Evolutionary conservation across 2,329 filamentous ascomycete species (phyloP), one percentile per base, ranked within the genome.

Genomic region (Cercospora brassicicola): DNA sequence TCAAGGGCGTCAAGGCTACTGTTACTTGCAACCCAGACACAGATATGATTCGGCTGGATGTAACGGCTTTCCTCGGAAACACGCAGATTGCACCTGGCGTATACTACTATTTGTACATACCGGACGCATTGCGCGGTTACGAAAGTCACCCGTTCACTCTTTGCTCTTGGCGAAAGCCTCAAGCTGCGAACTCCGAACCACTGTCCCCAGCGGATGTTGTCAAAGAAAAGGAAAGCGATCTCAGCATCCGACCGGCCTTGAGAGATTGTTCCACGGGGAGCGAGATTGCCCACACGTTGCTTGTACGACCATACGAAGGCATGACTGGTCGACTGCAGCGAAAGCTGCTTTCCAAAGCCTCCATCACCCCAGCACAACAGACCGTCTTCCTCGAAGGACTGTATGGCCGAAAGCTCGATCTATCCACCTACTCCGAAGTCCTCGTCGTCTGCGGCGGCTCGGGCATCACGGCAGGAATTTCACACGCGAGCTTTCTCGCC

Each of bases 91-190:
- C 74, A 1, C 81, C 84, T 2, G 84, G 84, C 10, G 79, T 81
- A 9, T 84, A 85, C 71, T 86, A 84, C 70, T 85, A 82, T 67
- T 73, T 86, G 9, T 84, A 86, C 64, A 79, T 82, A 59, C 81
- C 83, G 0, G 75, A 81, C 4, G 78, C 79, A 18, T 75, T 82
- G 13, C 78, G 78, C 8, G 79, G 83, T 2, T 86, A 82, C 77
- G 82, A 86, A 65, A 86, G 80, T 64, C 84, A 86, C 68, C 84
- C 84, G 0, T 86, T 86, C 71, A 84, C 82, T 0, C 71, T 84
- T 1, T 82, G 79, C 55, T 71, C 72, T 0, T 79, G 67, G 71
- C 59, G 51, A 6, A 33, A 31, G 23, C 18, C 65, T 7, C 36
- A 10, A 13, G n/a, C 20, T 18, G 7, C 48, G 3, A 53, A n/a